These are phyloP conservation scores for Thymus quinquecostatus DNA, from an alignment of 257 asterid genomes.

Conservation along the genomic window DNA sequence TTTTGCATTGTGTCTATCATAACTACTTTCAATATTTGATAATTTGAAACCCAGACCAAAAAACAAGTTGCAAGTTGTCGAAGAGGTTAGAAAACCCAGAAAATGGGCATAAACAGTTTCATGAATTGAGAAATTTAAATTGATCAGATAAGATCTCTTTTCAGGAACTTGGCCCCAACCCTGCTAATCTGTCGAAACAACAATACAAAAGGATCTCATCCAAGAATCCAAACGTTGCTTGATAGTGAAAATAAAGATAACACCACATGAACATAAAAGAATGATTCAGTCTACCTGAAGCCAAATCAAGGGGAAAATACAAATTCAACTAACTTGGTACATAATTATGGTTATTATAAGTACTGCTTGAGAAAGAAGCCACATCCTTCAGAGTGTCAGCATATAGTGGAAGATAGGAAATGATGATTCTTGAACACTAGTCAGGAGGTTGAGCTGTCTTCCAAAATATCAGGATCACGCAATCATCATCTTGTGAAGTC, in stretches of 20 bases:
- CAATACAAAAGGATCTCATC: not conserved
- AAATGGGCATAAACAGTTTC: not conserved
- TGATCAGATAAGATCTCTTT: not conserved
- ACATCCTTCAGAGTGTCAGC: not conserved
- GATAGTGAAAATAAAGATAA: not conserved
- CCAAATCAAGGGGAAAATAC: not conserved
- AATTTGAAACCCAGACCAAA: not conserved
- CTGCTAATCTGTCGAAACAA: conserved; percentile 23
- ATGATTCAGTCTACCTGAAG: not conserved
- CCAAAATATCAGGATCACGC: not conserved
- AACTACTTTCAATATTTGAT: not conserved
- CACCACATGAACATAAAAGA: not conserved
- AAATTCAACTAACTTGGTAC: not conserved
- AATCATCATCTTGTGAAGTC: not conserved
- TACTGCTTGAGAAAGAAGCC: not conserved
- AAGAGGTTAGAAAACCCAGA: not conserved
- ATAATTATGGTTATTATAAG: not conserved
- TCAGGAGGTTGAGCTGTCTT: not conserved
- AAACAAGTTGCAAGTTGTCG: not conserved
- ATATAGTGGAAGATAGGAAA: not conserved
- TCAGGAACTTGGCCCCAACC: not conserved
- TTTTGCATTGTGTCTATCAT: not conserved
- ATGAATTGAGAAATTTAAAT: not conserved
- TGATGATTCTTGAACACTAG: not conserved
- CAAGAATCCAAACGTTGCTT: not conserved